Conservation (phyloP, 345 rosid species). For the Alliaria petiolata region DNA sequence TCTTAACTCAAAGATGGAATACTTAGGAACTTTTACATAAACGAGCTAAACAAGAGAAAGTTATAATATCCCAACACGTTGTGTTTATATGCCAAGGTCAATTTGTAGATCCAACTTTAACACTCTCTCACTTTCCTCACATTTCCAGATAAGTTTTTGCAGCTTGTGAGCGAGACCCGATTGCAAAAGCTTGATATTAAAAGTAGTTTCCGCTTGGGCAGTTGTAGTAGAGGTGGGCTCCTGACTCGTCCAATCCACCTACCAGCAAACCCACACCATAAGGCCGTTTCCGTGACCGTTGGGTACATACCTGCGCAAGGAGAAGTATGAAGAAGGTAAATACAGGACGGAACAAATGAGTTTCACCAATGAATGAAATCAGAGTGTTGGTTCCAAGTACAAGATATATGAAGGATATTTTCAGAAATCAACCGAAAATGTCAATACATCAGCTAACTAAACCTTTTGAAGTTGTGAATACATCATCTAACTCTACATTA, state of each 20-base stretch:
- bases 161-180: slow-evolving; percentile 98
- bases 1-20: too few species aligned
- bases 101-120: too few species aligned
- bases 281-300: slow-evolving; percentile 97
- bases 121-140: too few species aligned
- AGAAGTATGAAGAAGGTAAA: not conserved
- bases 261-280: slow-evolving; percentile 95
- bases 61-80: too few species aligned
- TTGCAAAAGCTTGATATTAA: slow-evolving; percentile 95
- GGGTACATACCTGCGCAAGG: slow-evolving; percentile 82
- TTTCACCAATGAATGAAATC: not conserved
- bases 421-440: not conserved
- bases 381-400: not conserved
- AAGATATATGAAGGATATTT: not conserved
- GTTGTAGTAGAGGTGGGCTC: slow-evolving; percentile 96
- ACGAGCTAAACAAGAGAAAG: too few species aligned
- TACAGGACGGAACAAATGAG: not conserved
- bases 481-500: not conserved
- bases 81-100: too few species aligned
- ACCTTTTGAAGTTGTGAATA: not conserved
- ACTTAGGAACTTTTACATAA: too few species aligned
- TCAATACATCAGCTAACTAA: not conserved
- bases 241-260: slow-evolving; percentile 90
- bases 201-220: slow-evolving; percentile 99
- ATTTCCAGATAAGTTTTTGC: slow-evolving; percentile 95